Conservation (phyloP, 139 green algal species). For the Yamagishiella unicocca region DNA sequence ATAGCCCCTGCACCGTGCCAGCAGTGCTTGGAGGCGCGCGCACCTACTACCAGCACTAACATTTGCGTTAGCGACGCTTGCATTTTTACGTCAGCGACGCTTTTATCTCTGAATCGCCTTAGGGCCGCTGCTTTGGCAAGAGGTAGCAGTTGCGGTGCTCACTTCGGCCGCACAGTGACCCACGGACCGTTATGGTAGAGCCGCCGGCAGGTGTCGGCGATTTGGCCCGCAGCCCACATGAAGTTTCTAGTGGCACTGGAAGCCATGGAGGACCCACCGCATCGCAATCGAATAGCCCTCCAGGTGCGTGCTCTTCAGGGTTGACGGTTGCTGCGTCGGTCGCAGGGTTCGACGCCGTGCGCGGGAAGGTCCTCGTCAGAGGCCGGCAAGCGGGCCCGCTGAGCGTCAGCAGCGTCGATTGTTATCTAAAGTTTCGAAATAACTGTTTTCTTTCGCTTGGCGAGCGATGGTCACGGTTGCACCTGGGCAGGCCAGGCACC, state of each 20-base stretch:
- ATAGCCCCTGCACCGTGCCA: too few relatives aligned
- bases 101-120: too few relatives aligned
- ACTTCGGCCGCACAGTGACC: not conserved
- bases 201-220: not conserved
- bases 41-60: too few relatives aligned
- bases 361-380: not conserved
- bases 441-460: not conserved
- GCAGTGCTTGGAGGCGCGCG: too few relatives aligned
- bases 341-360: not conserved
- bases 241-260: not conserved
- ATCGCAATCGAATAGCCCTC: not conserved
- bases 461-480: not conserved
- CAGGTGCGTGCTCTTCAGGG: not conserved
- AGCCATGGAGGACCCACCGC: not conserved
- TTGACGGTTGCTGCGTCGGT: not conserved
- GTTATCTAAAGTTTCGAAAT: not conserved
- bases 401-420: not conserved
- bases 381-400: not conserved
- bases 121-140: not conserved
- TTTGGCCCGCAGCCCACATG: not conserved
- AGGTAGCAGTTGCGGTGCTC: not conserved
- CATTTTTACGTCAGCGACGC: too few relatives aligned
- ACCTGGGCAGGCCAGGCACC: too few relatives aligned
- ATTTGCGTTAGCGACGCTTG: not conserved
- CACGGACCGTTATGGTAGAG: conserved; percentile 11